phyloP scores from a whole-genome alignment of 441 rosid species.

The Codiaeum variegatum region DNA sequence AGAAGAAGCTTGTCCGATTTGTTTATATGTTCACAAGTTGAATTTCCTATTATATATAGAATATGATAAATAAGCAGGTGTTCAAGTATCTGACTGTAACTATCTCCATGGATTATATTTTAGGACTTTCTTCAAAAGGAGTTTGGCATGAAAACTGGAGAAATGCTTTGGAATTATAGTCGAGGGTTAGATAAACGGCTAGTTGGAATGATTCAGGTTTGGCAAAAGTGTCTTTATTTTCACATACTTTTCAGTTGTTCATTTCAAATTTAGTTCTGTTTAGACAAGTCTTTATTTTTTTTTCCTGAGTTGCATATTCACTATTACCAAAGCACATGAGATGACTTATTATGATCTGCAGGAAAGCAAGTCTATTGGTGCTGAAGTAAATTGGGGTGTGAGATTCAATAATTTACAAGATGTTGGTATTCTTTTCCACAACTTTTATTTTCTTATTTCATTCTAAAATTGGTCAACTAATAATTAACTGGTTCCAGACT shows the following conservation, averaged over 20 bases:
- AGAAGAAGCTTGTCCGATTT: background rate
- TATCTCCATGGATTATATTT: slow-evolving; percentile 19
- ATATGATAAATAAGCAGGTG: slow-evolving; percentile 1
- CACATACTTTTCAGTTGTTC: background rate
- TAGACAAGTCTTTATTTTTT: slow-evolving; percentile 16
- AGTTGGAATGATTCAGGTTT: slow-evolving; percentile 78
- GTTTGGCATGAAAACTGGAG: slow-evolving; percentile 88
- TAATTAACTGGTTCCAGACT: slow-evolving; percentile 42
- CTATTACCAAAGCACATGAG: slow-evolving; percentile 13
- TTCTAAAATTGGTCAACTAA: slow-evolving; percentile 12
- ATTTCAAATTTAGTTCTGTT: slow-evolving; percentile 1
- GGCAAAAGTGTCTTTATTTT: slow-evolving; percentile 17
- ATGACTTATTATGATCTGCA: slow-evolving; percentile 36
- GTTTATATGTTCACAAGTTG: slow-evolving; percentile 5
- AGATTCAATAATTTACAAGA: slow-evolving; percentile 75
- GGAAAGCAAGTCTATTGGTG: slow-evolving; percentile 93
- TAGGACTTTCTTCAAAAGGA: slow-evolving; percentile 80
- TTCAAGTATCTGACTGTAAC: slow-evolving; percentile 19
- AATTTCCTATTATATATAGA: background rate
- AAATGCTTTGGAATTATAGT: slow-evolving; percentile 91
- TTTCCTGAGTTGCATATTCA: background rate
- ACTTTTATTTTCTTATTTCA: slow-evolving; percentile 4
- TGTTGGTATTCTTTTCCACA: slow-evolving; percentile 43
- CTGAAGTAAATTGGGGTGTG: slow-evolving; percentile 98
- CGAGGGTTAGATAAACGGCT: slow-evolving; percentile 81